Evolutionary conservation across 2,329 filamentous ascomycete species (phyloP).

Genomic region (Lachnellula arida): DNA sequence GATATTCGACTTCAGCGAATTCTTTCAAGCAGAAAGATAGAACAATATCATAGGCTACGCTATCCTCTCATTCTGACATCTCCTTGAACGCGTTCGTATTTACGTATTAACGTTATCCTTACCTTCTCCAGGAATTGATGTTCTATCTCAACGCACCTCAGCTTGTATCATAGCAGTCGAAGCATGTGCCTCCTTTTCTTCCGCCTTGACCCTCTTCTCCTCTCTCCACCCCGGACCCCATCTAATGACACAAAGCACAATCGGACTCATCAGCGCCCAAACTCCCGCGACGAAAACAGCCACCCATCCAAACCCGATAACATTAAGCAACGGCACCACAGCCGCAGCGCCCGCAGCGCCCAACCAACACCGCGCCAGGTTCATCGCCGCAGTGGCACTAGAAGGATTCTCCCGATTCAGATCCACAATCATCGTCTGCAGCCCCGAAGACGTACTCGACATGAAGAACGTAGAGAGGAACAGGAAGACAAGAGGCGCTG

Average conservation of each 20-base stretch:
- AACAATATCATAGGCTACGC: no score
- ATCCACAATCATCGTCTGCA: constrained; percentile 31
- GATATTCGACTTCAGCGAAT: no score
- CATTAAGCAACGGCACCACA: constrained; percentile 26
- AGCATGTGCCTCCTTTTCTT: background rate
- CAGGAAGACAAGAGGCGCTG: constrained; percentile 30
- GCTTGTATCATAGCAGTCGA: no score
- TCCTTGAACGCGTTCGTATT: no score
- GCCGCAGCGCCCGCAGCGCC: constrained; percentile 31
- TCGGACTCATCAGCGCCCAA: constrained; percentile 36
- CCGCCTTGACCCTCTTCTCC: constrained; percentile 2
- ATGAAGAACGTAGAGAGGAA: constrained; percentile 36
- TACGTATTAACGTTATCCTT: no score
- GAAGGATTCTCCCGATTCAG: constrained; percentile 31
- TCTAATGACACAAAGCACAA: constrained; percentile 30
- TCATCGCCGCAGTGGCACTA: constrained; percentile 34
- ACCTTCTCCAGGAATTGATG: no score
- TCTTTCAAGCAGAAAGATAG: no score
- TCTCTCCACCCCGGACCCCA: constrained; percentile 5
- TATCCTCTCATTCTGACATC: no score
- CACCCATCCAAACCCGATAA: constrained; percentile 25
- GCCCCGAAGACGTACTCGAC: constrained; percentile 9
- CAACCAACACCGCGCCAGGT: constrained; percentile 33
- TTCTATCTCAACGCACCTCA: no score
- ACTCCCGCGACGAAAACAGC: constrained; percentile 21